These are phyloP conservation scores for Suhomyces sp. DNA, from an alignment of 805 yeast species.

Conservation along the genomic window DNA sequence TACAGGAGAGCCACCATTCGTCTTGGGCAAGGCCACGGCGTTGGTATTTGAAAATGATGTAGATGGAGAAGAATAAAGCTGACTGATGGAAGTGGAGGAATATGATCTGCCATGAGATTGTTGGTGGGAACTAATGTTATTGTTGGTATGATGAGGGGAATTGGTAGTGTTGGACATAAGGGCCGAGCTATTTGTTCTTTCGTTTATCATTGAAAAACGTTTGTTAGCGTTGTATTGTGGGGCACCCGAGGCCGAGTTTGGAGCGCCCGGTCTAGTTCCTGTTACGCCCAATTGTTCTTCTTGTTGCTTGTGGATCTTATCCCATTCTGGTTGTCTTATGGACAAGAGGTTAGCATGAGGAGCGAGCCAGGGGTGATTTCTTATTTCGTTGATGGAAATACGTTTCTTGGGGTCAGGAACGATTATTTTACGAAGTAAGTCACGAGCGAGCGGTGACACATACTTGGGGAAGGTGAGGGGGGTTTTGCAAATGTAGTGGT, in stretches of 20 bases:
- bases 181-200: slow-evolving; percentile 30
- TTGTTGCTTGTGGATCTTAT: slow-evolving; percentile 41
- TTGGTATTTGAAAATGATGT: slow-evolving; percentile 58
- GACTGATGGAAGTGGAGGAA: slow-evolving; percentile 30
- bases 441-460: slow-evolving; percentile 86
- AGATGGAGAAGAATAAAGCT: slow-evolving; percentile 60
- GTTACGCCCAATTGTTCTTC: slow-evolving; percentile 21
- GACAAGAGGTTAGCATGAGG: slow-evolving; percentile 80
- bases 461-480: slow-evolving; percentile 95
- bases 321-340: slow-evolving; percentile 91
- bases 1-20: slow-evolving; percentile 8
- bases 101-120: slow-evolving; percentile 32
- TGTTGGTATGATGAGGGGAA: slow-evolving; percentile 2
- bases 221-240: slow-evolving; percentile 29
- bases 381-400: slow-evolving; percentile 63
- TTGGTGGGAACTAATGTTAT: slow-evolving; percentile 10
- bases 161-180: slow-evolving; percentile 9
- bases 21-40: slow-evolving; percentile 43
- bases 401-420: slow-evolving; percentile 84
- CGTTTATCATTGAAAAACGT: slow-evolving; percentile 46
- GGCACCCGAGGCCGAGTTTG: slow-evolving; percentile 7
- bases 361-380: slow-evolving; percentile 86
- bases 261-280: slow-evolving; percentile 1
- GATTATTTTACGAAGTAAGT: slow-evolving; percentile 76
- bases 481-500: slow-evolving; percentile 87